Evolutionary conservation across 345 rosid species (phyloP), one percentile per base, ranked within the genome.

Genomic region (Mangifera indica): DNA sequence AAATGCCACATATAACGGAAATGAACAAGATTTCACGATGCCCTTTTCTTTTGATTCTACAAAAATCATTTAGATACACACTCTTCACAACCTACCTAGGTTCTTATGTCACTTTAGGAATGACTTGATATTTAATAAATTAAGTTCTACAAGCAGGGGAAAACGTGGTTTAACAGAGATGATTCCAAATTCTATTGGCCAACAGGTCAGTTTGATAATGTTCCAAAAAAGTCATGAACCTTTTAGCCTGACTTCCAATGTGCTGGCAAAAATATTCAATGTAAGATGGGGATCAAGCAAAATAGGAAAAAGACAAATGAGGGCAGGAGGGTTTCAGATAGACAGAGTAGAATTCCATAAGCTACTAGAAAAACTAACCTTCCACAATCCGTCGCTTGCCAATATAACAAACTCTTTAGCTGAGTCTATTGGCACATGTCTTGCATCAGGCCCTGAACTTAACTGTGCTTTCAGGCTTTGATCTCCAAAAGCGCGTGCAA

Each of bases 301-400:
- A 56, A 22, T 21, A 4, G 25, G 13, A 4, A 20, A 65, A 3
- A 26, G 37, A 56, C 14, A 13, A 49, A 25, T 51, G 40, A 32
- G 24, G 17, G 14, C 17, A 44, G 17, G 8, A 6, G 51, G 7
- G 40, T 9, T 17, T 18, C 60, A 58, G 69, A 54, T 26, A 59
- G 24, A n/a, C 21, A 45, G 61, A 45, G 17, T 14, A 26, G 18
- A 2, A 65, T 13, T 34, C 26, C 34, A 42, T 46, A 57, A 71
- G 70, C 51, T 55, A 63, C 11, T 29, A 63, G 15, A 68, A 72
- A 37, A 65, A 81, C 89, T 80, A 73, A 86, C 89, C 89, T 86
- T 84, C 90, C 90, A 86, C 67, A 86, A 77, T 56, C 88, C 90
- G 72, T 84, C 90, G 29, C 90, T 86, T 22, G 88, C 90, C 67